Conservation (phyloP, 805 yeast genomes). For the Candida tammaniensis region DNA sequence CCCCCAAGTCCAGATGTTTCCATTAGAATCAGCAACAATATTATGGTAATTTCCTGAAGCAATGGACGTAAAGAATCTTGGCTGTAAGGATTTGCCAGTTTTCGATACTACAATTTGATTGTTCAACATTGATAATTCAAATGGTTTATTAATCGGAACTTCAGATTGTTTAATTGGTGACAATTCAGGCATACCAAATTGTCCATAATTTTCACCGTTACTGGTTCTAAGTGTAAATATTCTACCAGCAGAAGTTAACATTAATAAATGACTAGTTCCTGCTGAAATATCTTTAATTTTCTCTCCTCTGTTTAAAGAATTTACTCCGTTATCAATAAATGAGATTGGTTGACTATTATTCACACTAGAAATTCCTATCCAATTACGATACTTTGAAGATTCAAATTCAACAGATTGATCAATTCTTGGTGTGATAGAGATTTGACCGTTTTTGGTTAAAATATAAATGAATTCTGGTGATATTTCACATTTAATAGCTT, state of each 20-base stretch:
- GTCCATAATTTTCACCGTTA: conserved; percentile 53
- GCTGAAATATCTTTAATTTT: conserved; percentile 46
- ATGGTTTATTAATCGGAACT: conserved; percentile 25
- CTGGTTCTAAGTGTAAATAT: conserved; percentile 67
- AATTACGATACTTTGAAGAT: conserved; percentile 16
- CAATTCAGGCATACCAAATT: conserved; percentile 74
- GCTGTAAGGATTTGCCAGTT: conserved; percentile 22
- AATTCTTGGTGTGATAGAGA: conserved; percentile 28
- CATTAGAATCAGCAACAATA: conserved; percentile 63
- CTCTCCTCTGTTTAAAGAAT: conserved; percentile 19
- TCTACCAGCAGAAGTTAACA: conserved; percentile 56
- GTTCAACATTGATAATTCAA: conserved; percentile 58
- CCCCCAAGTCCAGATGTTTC: conserved; percentile 83
- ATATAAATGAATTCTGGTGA: conserved; percentile 53
- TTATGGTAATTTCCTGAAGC: conserved; percentile 77
- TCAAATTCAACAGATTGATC: conserved; percentile 16
- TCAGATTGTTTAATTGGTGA: conserved; percentile 47
- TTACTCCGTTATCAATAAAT: conserved; percentile 3
- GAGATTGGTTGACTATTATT: conserved; percentile 10
- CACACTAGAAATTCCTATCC: conserved; percentile 19
- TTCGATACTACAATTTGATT: conserved; percentile 31
- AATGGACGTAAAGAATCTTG: conserved; percentile 52
- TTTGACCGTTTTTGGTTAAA: conserved; percentile 37
- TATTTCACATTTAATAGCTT: conserved; percentile 29
- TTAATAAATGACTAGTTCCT: conserved; percentile 71